Evolutionary conservation across 306 rosid species (phyloP).

Genomic region (Fagus sylvatica): DNA sequence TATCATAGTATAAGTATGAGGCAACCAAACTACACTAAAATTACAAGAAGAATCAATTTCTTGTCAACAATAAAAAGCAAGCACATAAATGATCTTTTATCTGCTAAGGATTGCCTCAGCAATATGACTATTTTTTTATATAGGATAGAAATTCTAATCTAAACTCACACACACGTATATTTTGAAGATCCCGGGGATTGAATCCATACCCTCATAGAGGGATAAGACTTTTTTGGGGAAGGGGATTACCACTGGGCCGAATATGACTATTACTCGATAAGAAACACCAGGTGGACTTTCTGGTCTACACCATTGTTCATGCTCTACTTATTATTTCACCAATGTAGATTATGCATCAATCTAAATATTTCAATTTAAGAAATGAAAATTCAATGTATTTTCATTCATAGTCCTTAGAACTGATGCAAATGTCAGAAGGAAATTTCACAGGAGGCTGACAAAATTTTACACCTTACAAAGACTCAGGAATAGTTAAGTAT

Average conservation of each 20-base stretch:
- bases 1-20: no score
- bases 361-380: neutral
- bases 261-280: neutral
- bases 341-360: neutral
- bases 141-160: no score
- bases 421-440: no score
- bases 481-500: no score
- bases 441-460: no score
- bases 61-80: neutral
- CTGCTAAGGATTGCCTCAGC: neutral
- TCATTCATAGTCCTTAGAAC: no score
- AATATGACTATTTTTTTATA: neutral
- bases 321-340: neutral
- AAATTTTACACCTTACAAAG: no score
- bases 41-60: neutral
- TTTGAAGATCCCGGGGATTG: no score
- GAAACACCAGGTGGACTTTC: neutral
- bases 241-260: no score
- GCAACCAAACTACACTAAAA: neutral
- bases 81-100: neutral
- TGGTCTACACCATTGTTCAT: neutral
- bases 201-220: no score
- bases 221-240: no score
- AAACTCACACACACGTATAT: no score
- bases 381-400: neutral